Evolutionary conservation across 192 early-diverging fungal genomes (phyloP).

Genomic region (Backusella westeae): DNA sequence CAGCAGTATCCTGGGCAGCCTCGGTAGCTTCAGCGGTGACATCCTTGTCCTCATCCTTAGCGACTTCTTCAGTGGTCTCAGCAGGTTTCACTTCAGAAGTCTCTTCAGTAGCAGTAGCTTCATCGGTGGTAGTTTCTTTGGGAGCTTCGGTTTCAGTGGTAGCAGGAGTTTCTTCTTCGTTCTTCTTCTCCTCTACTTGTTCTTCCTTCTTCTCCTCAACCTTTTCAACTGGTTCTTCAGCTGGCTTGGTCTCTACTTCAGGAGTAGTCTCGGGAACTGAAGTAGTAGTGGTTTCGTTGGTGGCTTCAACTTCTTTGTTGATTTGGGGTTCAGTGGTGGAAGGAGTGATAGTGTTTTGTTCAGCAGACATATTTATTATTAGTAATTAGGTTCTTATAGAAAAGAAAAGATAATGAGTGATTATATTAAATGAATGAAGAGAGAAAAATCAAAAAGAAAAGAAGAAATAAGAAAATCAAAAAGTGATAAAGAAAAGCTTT

Average conservation of each 20-base stretch:
- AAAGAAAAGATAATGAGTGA: neutral
- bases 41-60: conserved; percentile 19
- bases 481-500: neutral
- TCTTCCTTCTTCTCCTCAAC: neutral
- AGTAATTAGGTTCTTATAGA: neutral
- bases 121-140: neutral
- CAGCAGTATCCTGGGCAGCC: conserved; percentile 16
- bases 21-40: neutral
- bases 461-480: neutral
- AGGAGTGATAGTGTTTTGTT: neutral
- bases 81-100: neutral
- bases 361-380: neutral
- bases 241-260: neutral
- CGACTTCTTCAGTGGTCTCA: conserved; percentile 23
- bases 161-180: neutral
- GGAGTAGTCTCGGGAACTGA: conserved; percentile 1
- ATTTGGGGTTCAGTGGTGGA: conserved; percentile 1
- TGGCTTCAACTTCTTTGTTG: neutral
- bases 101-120: neutral
- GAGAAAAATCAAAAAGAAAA: neutral
- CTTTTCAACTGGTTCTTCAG: neutral
- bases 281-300: neutral
- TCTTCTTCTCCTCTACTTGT: neutral
- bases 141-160: neutral
- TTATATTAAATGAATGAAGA: neutral